phyloP scores from a whole-genome alignment of 306 rosid species.

The Cicer bijugum region DNA sequence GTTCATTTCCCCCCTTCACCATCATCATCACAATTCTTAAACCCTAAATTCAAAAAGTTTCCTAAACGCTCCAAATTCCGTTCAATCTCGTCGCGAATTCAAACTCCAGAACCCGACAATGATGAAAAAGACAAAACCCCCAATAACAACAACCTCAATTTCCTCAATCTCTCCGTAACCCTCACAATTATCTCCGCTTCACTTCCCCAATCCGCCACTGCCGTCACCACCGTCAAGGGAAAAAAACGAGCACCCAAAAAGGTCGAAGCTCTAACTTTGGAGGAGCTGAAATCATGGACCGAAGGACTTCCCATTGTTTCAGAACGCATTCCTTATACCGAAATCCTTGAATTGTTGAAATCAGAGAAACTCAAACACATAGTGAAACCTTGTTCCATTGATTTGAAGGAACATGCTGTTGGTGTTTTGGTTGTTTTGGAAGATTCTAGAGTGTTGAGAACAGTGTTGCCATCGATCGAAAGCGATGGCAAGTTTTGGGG shows the following conservation, averaged over 20 bases:
- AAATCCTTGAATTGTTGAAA: slow-evolving; percentile 57
- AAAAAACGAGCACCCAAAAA: slow-evolving; percentile 66
- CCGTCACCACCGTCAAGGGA: slow-evolving; percentile 53
- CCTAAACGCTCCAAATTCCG: slow-evolving; percentile 39
- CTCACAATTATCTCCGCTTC: slow-evolving; percentile 77
- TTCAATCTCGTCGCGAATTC: slow-evolving; percentile 58
- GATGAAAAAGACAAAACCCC: slow-evolving; percentile 35
- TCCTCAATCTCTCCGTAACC: slow-evolving; percentile 70
- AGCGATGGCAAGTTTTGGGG: slow-evolving; percentile 72
- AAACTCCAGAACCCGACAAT: slow-evolving; percentile 39
- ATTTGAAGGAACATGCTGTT: slow-evolving; percentile 54
- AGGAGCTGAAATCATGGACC: slow-evolving; percentile 75
- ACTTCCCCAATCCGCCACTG: slow-evolving; percentile 54
- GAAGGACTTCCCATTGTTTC: slow-evolving; percentile 76
- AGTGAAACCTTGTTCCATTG: slow-evolving; percentile 56
- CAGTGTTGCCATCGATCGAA: slow-evolving; percentile 73
- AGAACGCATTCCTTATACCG: slow-evolving; percentile 78
- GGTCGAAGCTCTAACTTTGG: slow-evolving; percentile 63
- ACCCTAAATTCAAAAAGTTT: slow-evolving; percentile 46
- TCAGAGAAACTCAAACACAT: slow-evolving; percentile 77
- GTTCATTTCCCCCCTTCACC: slow-evolving; percentile 44
- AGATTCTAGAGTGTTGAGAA: slow-evolving; percentile 74
- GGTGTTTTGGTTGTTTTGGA: slow-evolving; percentile 76
- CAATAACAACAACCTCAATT: slow-evolving; percentile 46
- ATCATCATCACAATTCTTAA: slow-evolving; percentile 23